phyloP scores from a whole-genome alignment of 2,329 filamentous ascomycete species.

The Penicillium olsonii region DNA sequence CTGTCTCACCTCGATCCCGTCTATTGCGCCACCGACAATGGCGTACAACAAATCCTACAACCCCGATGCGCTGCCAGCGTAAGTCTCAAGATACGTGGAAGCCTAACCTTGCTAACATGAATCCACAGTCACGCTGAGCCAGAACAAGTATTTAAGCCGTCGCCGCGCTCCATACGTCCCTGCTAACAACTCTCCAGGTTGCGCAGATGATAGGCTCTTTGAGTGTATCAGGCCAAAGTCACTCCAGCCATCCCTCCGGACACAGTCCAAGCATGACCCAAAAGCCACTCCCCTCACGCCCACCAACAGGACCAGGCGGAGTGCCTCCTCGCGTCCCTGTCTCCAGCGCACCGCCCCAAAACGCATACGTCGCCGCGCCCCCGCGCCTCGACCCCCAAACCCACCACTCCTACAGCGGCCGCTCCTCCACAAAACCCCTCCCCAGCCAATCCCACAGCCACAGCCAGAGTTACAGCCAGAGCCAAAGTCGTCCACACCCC shows the following conservation, averaged over 20 bases:
- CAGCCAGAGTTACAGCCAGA: constrained; percentile 33
- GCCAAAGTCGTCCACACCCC: constrained; percentile 45
- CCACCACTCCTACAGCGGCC: constrained; percentile 22
- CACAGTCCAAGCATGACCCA: constrained; percentile 22
- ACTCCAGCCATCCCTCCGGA: not conserved
- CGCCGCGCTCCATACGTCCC: not conserved
- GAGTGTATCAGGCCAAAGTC: constrained; percentile 30
- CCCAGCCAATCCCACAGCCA: constrained; percentile 18
- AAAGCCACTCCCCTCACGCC: constrained; percentile 29
- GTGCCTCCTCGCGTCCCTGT: constrained; percentile 30
- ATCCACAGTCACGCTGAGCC: constrained; percentile 69
- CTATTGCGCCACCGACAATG: constrained; percentile 58
- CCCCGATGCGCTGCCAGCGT: constrained; percentile 92
- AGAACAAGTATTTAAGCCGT: constrained; percentile 57
- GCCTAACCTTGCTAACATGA: constrained; percentile 18
- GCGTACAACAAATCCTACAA: constrained; percentile 94
- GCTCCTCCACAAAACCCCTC: constrained; percentile 16
- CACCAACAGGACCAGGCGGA: constrained; percentile 24
- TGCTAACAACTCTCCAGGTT: constrained; percentile 33
- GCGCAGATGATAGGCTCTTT: constrained; percentile 47
- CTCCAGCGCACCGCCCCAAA: constrained; percentile 23
- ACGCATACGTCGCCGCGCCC: constrained; percentile 19
- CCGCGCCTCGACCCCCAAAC: constrained; percentile 19
- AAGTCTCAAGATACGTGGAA: constrained; percentile 40
- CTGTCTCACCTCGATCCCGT: constrained; percentile 1